Percentiles rank a stretch among this genome's conserved stretches.
Conservation (phyloP, 257 asterid genomes). For the Fraxinus anomala region DNA sequence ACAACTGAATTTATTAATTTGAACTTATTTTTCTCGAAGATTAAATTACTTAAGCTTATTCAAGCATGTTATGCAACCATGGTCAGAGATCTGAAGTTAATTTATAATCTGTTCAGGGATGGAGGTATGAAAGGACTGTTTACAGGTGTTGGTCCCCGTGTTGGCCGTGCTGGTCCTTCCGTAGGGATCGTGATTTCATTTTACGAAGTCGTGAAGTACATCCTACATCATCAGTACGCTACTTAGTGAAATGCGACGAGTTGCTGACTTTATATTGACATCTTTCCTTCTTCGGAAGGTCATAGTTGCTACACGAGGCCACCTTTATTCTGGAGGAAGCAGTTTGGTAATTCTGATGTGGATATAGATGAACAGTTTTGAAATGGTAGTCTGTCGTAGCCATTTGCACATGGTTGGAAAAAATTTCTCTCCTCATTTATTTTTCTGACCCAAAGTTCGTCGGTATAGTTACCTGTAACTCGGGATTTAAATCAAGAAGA, state of each 20-base stretch:
- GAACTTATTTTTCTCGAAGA: background rate
- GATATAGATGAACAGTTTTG: constrained; percentile 35
- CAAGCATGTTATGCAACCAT: background rate
- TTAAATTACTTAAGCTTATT: background rate
- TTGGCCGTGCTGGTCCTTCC: constrained; percentile 96
- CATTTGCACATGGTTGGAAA: constrained; percentile 26
- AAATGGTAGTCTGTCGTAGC: constrained; percentile 25
- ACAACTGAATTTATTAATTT: background rate
- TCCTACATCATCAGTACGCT: constrained; percentile 52
- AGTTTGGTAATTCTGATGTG: constrained; percentile 23
- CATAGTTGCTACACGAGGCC: constrained; percentile 36
- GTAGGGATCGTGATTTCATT: constrained; percentile 94
- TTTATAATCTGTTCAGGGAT: constrained; percentile 51
- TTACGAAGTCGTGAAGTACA: constrained; percentile 81
- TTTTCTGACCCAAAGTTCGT: constrained; percentile 26
- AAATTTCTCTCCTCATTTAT: constrained; percentile 34
- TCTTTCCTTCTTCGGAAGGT: constrained; percentile 7
- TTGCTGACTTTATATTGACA: background rate
- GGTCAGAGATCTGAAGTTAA: background rate
- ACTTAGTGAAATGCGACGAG: constrained; percentile 20
- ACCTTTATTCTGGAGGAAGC: constrained; percentile 28
- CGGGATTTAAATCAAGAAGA: constrained; percentile 10
- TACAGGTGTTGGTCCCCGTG: constrained; percentile 97
- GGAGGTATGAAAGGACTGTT: constrained; percentile 90
- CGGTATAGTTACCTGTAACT: constrained; percentile 24